Conservation (phyloP, 2,329 filamentous ascomycete species). For the Botrytis aclada region DNA sequence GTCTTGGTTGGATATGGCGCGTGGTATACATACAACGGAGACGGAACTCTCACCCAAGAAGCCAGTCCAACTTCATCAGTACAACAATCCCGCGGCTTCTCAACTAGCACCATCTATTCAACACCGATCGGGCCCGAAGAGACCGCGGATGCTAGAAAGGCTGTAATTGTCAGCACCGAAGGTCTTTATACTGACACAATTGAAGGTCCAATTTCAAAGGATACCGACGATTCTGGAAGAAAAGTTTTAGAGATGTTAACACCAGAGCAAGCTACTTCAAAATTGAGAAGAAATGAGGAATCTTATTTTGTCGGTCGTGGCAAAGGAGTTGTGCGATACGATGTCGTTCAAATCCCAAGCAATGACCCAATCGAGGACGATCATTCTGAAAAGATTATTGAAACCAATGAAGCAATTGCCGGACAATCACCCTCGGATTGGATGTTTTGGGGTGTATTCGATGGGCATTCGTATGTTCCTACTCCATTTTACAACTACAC, state of each 20-base stretch:
- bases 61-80: conserved; percentile 20
- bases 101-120: conserved; percentile 29
- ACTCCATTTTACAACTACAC: neutral
- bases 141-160: conserved; percentile 50
- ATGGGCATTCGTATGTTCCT: conserved; percentile 77
- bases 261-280: conserved; percentile 87
- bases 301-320: conserved; percentile 89
- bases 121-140: conserved; percentile 23
- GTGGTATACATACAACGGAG: conserved; percentile 67
- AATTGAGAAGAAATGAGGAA: conserved; percentile 83
- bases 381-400: conserved; percentile 96
- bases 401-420: conserved; percentile 58
- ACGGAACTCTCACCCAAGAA: conserved; percentile 18
- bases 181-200: conserved; percentile 86
- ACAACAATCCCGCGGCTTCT: conserved; percentile 34
- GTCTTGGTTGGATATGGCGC: conserved; percentile 69
- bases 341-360: conserved; percentile 89
- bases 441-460: conserved; percentile 99
- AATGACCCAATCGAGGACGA: conserved; percentile 99
- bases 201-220: conserved; percentile 82
- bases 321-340: conserved; percentile 88
- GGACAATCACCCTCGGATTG: conserved; percentile 70
- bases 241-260: conserved; percentile 95
- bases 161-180: conserved; percentile 85
- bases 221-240: conserved; percentile 77